These are phyloP conservation scores for Morella rubra DNA, from an alignment of 306 rosid species.

Conservation along the genomic window DNA sequence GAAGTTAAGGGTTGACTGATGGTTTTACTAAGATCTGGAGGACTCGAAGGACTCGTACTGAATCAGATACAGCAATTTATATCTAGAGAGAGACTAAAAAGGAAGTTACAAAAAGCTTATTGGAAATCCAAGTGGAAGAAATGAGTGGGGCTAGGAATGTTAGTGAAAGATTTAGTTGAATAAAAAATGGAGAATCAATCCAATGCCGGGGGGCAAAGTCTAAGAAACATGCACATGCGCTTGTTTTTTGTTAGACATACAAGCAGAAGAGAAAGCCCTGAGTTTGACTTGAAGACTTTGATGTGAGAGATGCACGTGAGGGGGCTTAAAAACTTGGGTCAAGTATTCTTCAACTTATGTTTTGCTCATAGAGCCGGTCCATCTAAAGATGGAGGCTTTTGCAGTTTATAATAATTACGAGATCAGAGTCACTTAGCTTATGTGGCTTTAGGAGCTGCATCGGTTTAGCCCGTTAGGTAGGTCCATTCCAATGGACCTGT, in stretches of 20 bases:
- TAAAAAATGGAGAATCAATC: neutral
- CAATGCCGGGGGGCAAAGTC: neutral
- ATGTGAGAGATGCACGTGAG: too few relatives aligned
- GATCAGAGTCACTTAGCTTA: neutral
- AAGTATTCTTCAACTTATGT: neutral
- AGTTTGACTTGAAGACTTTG: constrained; percentile 3
- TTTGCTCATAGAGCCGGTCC: neutral
- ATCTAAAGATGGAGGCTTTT: neutral
- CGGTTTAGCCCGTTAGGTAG: too few relatives aligned
- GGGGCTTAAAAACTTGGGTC: neutral
- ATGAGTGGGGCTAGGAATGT: neutral
- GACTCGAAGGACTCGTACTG: neutral
- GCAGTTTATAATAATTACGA: neutral
- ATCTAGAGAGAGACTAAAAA: constrained; percentile 8
- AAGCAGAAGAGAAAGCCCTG: neutral
- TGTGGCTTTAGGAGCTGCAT: too few relatives aligned
- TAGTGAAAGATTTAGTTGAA: neutral
- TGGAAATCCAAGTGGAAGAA: constrained; percentile 1
- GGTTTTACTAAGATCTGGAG: constrained; percentile 6
- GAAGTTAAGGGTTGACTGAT: constrained; percentile 4
- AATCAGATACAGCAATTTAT: constrained; percentile 12
- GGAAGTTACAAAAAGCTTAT: neutral
- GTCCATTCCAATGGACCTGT: too few relatives aligned
- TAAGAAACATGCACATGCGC: neutral
- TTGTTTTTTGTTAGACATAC: neutral